Conservation (phyloP, 2,329 filamentous ascomycete species). For the Bimuria novae-zelandiae region DNA sequence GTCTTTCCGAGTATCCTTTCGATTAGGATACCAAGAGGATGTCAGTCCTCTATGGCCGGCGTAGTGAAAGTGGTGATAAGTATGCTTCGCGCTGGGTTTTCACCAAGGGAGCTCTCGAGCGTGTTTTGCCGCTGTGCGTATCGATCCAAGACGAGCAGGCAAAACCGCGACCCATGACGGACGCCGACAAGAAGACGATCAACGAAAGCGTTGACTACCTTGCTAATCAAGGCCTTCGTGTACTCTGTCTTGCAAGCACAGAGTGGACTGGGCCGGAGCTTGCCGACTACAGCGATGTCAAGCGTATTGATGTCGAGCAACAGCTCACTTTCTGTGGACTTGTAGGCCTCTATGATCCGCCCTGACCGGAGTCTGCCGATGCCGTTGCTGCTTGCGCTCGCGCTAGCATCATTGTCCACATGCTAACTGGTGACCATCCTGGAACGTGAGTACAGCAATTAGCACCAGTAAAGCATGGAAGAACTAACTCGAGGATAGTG, state of each 20-base stretch:
- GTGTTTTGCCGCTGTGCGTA: slow-evolving; percentile 54
- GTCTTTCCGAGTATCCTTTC: slow-evolving; percentile 69
- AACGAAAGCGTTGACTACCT: slow-evolving; percentile 70
- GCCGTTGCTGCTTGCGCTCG: slow-evolving; percentile 43
- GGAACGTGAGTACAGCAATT: slow-evolving; percentile 31
- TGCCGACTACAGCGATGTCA: slow-evolving; percentile 49
- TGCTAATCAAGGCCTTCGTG: slow-evolving; percentile 68
- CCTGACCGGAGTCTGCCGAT: slow-evolving; percentile 74
- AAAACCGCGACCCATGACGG: slow-evolving; percentile 49
- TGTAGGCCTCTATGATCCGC: slow-evolving; percentile 83
- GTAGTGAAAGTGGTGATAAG: slow-evolving; percentile 45
- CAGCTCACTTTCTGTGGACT: slow-evolving; percentile 76
- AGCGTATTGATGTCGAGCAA: slow-evolving; percentile 67
- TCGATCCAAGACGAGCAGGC: slow-evolving; percentile 59
- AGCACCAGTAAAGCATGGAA: neutral
- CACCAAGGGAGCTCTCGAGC: slow-evolving; percentile 71
- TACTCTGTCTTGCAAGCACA: slow-evolving; percentile 66
- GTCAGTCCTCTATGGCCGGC: slow-evolving; percentile 63
- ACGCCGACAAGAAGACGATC: slow-evolving; percentile 60
- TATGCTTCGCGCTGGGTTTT: slow-evolving; percentile 47
- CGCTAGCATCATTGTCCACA: slow-evolving; percentile 50
- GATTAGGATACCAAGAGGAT: slow-evolving; percentile 76
- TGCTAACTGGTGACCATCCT: slow-evolving; percentile 54
- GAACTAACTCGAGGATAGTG: slow-evolving; percentile 14
- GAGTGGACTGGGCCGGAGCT: slow-evolving; percentile 48